Base-by-base conservation (phyloP, 2,329 filamentous ascomycete genomes). In the Phialophora expanda region DNA sequence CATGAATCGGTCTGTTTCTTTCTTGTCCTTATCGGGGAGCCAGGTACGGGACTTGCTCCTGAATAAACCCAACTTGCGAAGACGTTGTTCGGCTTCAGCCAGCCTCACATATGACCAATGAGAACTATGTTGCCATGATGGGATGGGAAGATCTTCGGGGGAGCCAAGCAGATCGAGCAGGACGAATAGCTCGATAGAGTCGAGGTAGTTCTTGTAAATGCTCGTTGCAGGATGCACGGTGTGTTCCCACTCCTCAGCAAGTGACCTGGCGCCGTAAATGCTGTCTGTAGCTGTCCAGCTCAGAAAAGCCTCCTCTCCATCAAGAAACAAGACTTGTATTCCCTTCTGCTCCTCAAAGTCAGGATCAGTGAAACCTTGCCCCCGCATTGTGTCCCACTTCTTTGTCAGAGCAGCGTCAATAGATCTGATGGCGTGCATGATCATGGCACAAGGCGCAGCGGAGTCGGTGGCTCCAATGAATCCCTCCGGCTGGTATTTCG, bases 391-490 rank as follows among this genome's bases (percentile, higher is more conserved):
- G 32, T 86, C 84, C 91, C 95, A 98, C 79, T 94, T 96, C 75
- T 84, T 85, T 32, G 89, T 91, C 75, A 98, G 79, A 2, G 91
- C 92, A 1, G 81, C 84, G 74, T 98, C 93, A 54, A 99, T 86
- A 69, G 87, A 91, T 70, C 89, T 84, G 68, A 93, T 91, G 12
- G 90, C 87, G 76, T 97, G 91, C 86, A 99, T 85, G 65, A 99
- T 83, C 84, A 98, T 93, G 0, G 95, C 95, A 77, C 94, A 98
- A 9, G 95, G 93, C 20, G 91, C 95, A 1, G 95, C 95, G 73
- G 92, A 97, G 75, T 99, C 95, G 14, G 88, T 96, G 0, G 94
- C 95, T 0, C 95, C 95, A 65, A 99, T 90, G 76, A 99, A 99
- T 0, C 93, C 94, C 67, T 88, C 81, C 0, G 93, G 94, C 28